A percentile compares a stretch with the other conserved stretches of the same genome.
Conservation (phyloP, 805 yeast species). For the Zygosaccharomyces rouxii region DNA sequence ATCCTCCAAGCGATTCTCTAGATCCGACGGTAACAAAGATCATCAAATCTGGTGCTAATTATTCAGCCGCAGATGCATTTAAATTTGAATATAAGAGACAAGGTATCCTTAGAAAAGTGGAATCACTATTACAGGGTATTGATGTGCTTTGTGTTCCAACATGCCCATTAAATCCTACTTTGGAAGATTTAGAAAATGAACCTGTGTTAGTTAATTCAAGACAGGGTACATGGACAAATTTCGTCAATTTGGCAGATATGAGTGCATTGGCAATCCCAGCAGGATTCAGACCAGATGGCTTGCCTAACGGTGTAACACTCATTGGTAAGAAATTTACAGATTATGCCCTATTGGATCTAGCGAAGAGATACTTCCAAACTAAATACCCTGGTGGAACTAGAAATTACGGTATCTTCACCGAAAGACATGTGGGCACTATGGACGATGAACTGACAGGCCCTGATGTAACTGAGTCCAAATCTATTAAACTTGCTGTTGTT, state of each 20-base stretch:
- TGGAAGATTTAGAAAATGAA: constrained; percentile 65
- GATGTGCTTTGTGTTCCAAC: constrained; percentile 90
- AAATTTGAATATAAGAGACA: constrained; percentile 84
- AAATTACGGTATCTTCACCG: constrained; percentile 45
- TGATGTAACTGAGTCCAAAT: constrained; percentile 32
- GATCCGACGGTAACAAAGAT: constrained; percentile 82
- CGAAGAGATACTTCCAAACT: constrained; percentile 59
- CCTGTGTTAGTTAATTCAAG: constrained; percentile 79
- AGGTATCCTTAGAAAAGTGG: constrained; percentile 64
- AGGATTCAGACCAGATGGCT: constrained; percentile 81
- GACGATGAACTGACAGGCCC: constrained; percentile 24
- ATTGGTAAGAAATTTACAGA: constrained; percentile 81
- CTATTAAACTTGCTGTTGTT: constrained; percentile 80
- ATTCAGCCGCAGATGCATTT: constrained; percentile 78
- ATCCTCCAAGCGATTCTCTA: constrained; percentile 64
- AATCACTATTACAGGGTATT: constrained; percentile 48
- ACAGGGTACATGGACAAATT: constrained; percentile 98
- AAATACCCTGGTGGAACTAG: constrained; percentile 46
- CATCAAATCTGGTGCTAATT: constrained; percentile 71
- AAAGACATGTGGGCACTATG: constrained; percentile 8
- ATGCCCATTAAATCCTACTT: constrained; percentile 86
- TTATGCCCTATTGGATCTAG: constrained; percentile 81
- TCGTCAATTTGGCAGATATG: constrained; percentile 89
- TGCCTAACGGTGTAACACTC: constrained; percentile 88
- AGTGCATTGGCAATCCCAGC: constrained; percentile 89